Base-by-base conservation (phyloP, 768 basidiomycete species). In the Cantharellus cinnabarinus region DNA sequence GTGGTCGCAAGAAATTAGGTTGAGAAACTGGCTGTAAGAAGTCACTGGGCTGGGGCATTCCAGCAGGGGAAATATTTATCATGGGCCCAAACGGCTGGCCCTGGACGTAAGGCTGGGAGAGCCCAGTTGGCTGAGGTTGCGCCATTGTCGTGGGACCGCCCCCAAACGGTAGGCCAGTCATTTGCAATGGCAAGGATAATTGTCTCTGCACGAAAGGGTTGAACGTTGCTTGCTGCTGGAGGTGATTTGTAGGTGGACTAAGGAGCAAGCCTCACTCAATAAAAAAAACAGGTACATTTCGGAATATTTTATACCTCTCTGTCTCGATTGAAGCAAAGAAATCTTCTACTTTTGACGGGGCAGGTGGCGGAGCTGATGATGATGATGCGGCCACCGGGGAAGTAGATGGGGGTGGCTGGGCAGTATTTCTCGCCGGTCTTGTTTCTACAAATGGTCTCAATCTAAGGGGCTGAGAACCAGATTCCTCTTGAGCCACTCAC, bases 301-400 rank as follows among this genome's bases (percentile, higher is more conserved):
- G 80, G 67, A 82, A 82, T 73, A 79, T 79, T n/a, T 78, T 74
- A 4, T 80, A 75, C 66, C 87, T 83, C 35, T 84, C 81, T 58
- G 79, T 76, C 67, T 95, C 91, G 63, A 99, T 94, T 3, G 86
- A 78, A 37, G 75, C 71, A 70, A 99, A 95, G 73, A 99, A 91
- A 70, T 98, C 94, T 20, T 79, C 70, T 58, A 82, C 59, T 78
- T 79, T 62, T 69, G 74, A 41, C 60, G 63, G n/a, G 69, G 69
- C 41, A 70, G 63, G 60, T 2, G 42, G 42, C 56, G 39, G 10
- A 44, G 40, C 10, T 5, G 35, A 14, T 14, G 60, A 67, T 4
- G 66, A 64, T 14, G 70, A 58, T 57, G 62, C 52, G 20, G 59
- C 37, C 2, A 58, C 58, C 2, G 69, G 54, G 2, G 66, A 62